A percentile compares a stretch with the other conserved stretches of the same genome.
These are phyloP conservation scores for Westerdykella sp. DNA, from an alignment of 2,329 filamentous ascomycete species.

Conservation along the genomic window DNA sequence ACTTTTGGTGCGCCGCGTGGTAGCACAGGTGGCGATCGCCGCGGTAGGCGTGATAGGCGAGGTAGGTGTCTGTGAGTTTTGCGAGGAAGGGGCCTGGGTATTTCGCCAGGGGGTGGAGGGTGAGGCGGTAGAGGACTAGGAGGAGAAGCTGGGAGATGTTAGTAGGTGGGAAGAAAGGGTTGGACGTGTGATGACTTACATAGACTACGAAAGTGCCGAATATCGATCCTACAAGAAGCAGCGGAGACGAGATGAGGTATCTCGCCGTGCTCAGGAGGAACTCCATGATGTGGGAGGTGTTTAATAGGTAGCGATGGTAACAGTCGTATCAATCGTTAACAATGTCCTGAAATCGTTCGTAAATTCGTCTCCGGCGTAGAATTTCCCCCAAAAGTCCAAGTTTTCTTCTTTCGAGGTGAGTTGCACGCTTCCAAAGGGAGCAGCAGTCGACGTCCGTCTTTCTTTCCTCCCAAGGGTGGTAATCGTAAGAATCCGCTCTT, in stretches of 20 bases:
- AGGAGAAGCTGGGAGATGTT: constrained; percentile 17
- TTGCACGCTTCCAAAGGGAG: too few relatives aligned
- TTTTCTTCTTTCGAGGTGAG: too few relatives aligned
- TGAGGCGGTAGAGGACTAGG: constrained; percentile 36
- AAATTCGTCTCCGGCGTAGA: too few relatives aligned
- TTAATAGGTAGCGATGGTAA: too few relatives aligned
- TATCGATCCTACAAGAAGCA: constrained; percentile 20
- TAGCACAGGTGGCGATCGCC: constrained; percentile 70
- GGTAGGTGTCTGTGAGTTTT: constrained; percentile 34
- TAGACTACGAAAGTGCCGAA: constrained; percentile 21
- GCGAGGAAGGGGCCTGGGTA: constrained; percentile 41
- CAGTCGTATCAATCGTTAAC: too few relatives aligned
- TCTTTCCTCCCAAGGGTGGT: too few relatives aligned
- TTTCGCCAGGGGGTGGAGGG: constrained; percentile 39
- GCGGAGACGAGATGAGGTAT: constrained; percentile 20
- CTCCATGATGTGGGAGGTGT: constrained; percentile 12
- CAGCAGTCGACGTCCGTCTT: too few relatives aligned
- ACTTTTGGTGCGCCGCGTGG: constrained; percentile 62
- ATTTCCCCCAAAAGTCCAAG: too few relatives aligned
- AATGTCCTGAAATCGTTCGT: too few relatives aligned
- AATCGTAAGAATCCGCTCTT: too few relatives aligned
- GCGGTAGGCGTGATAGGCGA: constrained; percentile 63
- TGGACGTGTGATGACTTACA: constrained; percentile 9
- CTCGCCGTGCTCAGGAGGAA: constrained; percentile 10
- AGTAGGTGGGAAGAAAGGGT: constrained; percentile 1